These are phyloP conservation scores for Poronia punctata DNA, from an alignment of 495 filamentous ascomycete species.

Conservation along the genomic window DNA sequence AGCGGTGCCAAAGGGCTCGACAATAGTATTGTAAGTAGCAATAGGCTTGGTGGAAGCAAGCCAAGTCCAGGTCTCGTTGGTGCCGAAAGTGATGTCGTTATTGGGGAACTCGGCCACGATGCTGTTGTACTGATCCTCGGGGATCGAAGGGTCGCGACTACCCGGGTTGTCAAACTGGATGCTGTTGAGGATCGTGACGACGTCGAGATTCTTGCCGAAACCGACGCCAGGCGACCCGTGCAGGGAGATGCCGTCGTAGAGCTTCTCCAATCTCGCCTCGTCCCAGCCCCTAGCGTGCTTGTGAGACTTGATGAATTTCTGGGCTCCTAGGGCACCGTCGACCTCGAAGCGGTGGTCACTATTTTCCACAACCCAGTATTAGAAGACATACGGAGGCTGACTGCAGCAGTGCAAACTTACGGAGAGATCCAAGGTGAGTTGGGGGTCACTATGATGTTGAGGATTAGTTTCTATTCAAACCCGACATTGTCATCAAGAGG, in stretches of 20 bases:
- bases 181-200: slow-evolving; percentile 13
- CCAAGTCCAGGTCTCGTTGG: slow-evolving; percentile 11
- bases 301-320: slow-evolving; percentile 51
- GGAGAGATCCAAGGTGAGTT: slow-evolving; percentile 5
- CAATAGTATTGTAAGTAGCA: slow-evolving; percentile 10
- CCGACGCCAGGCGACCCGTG: slow-evolving; percentile 12
- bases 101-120: slow-evolving; percentile 11
- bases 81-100: neutral
- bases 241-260: slow-evolving; percentile 20
- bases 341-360: slow-evolving; percentile 33
- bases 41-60: slow-evolving; percentile 12
- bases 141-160: slow-evolving; percentile 1
- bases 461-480: neutral
- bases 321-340: slow-evolving; percentile 78
- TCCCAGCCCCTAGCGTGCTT: slow-evolving; percentile 11
- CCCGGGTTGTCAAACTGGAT: slow-evolving; percentile 11
- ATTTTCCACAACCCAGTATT: too few species aligned
- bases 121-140: slow-evolving; percentile 8
- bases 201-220: slow-evolving; percentile 16
- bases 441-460: neutral
- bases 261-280: slow-evolving; percentile 11
- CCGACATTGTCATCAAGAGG: too few species aligned
- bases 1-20: slow-evolving; percentile 5
- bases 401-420: too few species aligned
- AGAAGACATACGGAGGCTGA: too few species aligned